phyloP scores from a whole-genome alignment of 2,329 filamentous ascomycete genomes.

The Magnaporthiopsis rhizophila region DNA sequence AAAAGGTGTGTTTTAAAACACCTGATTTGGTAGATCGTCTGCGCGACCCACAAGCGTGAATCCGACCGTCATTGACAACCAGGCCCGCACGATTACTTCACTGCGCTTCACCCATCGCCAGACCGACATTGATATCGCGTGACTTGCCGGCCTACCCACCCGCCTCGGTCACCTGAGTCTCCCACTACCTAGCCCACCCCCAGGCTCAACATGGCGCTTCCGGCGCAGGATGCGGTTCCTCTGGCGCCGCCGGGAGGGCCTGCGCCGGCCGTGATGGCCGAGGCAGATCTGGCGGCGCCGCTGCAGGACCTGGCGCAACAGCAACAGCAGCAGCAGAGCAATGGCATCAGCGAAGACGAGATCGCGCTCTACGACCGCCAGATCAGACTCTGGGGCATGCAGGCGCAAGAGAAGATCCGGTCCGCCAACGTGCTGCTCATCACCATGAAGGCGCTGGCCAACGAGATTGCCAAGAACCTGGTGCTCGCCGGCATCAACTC shows the following conservation, averaged over 20 bases:
- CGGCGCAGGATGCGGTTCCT: background rate
- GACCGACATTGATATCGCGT: background rate
- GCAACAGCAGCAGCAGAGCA: constrained; percentile 11
- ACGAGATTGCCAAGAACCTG: constrained; percentile 95
- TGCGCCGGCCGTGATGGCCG: background rate
- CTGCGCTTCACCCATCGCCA: background rate
- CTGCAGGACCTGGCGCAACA: constrained; percentile 2
- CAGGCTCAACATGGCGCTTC: background rate
- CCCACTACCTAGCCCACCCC: background rate
- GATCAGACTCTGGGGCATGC: constrained; percentile 93
- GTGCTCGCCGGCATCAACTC: constrained; percentile 89
- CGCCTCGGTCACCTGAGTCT: background rate
- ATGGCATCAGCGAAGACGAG: constrained; percentile 53
- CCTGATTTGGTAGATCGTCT: no score
- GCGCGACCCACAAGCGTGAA: no score
- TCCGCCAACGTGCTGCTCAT: constrained; percentile 85
- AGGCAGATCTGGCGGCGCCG: background rate
- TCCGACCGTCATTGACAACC: no score
- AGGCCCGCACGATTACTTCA: background rate
- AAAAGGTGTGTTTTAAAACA: no score
- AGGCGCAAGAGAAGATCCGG: constrained; percentile 88
- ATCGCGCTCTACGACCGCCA: constrained; percentile 96
- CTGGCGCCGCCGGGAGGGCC: background rate
- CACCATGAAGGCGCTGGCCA: constrained; percentile 77
- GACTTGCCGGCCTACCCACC: background rate